Conservation (phyloP, 2,329 filamentous ascomycete species). For the Spiromastix sp. region DNA sequence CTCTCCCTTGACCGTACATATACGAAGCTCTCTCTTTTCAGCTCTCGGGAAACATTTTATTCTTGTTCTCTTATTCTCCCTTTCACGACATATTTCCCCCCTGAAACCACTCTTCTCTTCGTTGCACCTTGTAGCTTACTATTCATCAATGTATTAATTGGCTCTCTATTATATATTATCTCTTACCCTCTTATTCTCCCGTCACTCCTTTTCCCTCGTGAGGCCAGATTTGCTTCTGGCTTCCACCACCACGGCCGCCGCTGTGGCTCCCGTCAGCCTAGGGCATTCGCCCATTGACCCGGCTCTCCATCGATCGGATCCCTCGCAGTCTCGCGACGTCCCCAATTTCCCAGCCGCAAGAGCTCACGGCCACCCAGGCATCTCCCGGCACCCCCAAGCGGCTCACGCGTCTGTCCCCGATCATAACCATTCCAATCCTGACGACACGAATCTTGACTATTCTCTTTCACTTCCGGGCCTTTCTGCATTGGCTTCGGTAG, state of each 20-base stretch:
- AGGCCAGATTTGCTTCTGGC: neutral
- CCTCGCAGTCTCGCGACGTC: slow-evolving; percentile 30
- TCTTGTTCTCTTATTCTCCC: too few species aligned
- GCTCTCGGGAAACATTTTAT: too few species aligned
- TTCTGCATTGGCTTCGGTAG: slow-evolving; percentile 50
- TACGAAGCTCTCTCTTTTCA: too few species aligned
- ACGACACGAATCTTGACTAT: slow-evolving; percentile 16
- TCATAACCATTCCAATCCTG: slow-evolving; percentile 16
- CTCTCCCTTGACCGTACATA: too few species aligned
- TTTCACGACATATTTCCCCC: too few species aligned
- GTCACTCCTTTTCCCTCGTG: too few species aligned
- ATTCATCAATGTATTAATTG: too few species aligned
- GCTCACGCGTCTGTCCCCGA: slow-evolving; percentile 26
- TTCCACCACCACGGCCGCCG: slow-evolving; percentile 35
- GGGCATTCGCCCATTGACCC: slow-evolving; percentile 49
- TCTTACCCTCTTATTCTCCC: too few species aligned
- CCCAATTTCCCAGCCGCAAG: slow-evolving; percentile 27
- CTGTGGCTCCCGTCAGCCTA: slow-evolving; percentile 49
- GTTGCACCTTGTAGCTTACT: too few species aligned
- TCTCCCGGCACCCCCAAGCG: slow-evolving; percentile 42
- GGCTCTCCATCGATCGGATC: slow-evolving; percentile 33
- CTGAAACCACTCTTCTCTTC: too few species aligned
- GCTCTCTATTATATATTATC: too few species aligned
- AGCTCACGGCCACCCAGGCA: too few species aligned
- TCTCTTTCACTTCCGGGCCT: slow-evolving; percentile 44